phyloP scores from a whole-genome alignment of 768 basidiomycete species.

The Trametes elegans region DNA sequence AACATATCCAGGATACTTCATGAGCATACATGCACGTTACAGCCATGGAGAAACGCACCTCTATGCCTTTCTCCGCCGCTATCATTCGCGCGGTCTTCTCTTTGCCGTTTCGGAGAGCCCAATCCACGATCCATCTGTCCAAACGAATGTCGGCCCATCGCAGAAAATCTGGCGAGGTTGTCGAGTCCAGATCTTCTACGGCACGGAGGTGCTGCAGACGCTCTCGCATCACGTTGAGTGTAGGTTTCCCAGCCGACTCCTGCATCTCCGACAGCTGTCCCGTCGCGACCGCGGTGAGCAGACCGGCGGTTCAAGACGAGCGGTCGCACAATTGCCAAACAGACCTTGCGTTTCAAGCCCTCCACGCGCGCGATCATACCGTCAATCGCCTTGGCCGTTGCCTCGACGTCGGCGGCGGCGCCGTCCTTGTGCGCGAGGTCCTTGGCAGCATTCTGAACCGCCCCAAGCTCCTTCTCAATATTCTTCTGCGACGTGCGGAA shows the following conservation, averaged over 20 bases:
- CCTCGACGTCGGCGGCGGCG: slow-evolving; percentile 41
- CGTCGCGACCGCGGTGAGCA: neutral
- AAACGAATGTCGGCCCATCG: slow-evolving; percentile 80
- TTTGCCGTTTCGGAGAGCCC: slow-evolving; percentile 80
- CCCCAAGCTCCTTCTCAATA: slow-evolving; percentile 74
- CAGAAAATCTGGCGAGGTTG: slow-evolving; percentile 56
- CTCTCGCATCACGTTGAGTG: slow-evolving; percentile 71
- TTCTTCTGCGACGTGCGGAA: slow-evolving; percentile 80
- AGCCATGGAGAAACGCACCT: too few species aligned
- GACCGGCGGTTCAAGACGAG: neutral
- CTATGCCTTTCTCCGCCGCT: slow-evolving; percentile 74
- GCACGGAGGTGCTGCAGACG: slow-evolving; percentile 69
- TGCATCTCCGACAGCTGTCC: slow-evolving; percentile 51
- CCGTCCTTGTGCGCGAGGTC: slow-evolving; percentile 48
- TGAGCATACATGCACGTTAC: neutral
- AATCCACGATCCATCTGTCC: slow-evolving; percentile 91
- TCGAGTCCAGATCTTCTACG: slow-evolving; percentile 54
- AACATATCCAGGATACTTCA: neutral
- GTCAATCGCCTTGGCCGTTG: slow-evolving; percentile 57
- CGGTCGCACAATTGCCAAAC: too few species aligned
- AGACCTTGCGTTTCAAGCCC: slow-evolving; percentile 85
- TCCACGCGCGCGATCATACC: slow-evolving; percentile 74
- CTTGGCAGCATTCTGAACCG: slow-evolving; percentile 51
- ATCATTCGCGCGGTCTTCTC: slow-evolving; percentile 74
- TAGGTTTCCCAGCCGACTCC: slow-evolving; percentile 46